Evolutionary conservation across 2,329 filamentous ascomycete species (phyloP).

Genomic region (Penicillium sclerotiorum): DNA sequence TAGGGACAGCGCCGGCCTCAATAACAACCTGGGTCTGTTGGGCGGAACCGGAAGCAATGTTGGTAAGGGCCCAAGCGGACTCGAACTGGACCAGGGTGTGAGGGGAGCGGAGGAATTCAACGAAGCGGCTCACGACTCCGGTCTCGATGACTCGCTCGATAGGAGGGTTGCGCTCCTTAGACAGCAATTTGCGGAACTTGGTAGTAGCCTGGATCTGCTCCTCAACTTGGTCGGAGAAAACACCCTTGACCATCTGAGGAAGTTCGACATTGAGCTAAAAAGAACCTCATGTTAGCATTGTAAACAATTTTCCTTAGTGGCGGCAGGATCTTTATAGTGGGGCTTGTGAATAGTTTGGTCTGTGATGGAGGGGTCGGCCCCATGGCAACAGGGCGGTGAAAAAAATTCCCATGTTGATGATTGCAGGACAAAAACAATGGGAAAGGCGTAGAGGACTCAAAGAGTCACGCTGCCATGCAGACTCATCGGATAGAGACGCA

Average conservation of each 20-base stretch:
- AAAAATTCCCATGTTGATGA: constrained; percentile 34
- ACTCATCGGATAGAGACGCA: too few relatives aligned
- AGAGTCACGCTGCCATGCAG: too few relatives aligned
- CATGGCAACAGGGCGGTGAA: constrained; percentile 40
- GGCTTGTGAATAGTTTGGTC: constrained; percentile 21
- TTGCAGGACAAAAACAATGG: constrained; percentile 32
- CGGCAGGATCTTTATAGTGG: constrained; percentile 5
- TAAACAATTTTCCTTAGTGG: constrained; percentile 20
- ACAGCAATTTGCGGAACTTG: constrained; percentile 96
- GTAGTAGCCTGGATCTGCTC: constrained; percentile 96
- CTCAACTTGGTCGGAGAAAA: constrained; percentile 99
- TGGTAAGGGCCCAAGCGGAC: constrained; percentile 97
- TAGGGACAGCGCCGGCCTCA: constrained; percentile 94
- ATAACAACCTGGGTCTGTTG: constrained; percentile 99
- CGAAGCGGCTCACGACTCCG: constrained; percentile 93
- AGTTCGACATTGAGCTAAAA: constrained; percentile 92
- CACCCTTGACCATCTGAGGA: constrained; percentile 94
- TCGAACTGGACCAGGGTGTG: constrained; percentile 99
- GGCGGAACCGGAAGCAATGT: constrained; percentile 96
- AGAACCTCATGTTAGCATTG: constrained; percentile 26
- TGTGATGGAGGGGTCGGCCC: constrained; percentile 28
- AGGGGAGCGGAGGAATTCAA: constrained; percentile 96
- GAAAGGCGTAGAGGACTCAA: too few relatives aligned
- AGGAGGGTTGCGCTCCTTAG: constrained; percentile 97
- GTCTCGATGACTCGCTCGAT: constrained; percentile 99